Evolutionary conservation across 805 yeast genomes (phyloP), one percentile per base, ranked within the genome.

Genomic region (Saccharomycopsis selenospora): DNA sequence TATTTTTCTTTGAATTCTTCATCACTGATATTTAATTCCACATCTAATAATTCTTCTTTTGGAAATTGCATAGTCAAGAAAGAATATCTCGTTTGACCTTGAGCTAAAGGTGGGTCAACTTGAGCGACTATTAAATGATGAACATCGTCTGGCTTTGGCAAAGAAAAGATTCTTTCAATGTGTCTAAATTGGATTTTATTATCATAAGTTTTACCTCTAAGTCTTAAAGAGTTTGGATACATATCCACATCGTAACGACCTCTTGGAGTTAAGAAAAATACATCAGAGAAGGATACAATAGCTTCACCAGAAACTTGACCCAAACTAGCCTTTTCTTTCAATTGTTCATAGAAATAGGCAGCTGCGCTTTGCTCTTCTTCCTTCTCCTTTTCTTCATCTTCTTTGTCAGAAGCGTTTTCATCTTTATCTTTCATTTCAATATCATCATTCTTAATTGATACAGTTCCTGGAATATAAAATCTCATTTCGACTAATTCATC

Each of bases 241-340:
- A 93, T 83, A 66, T 91, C 97, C 58, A 93, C 85, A 65, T 93
- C 98, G 65, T 90, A 93, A 66, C 99, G 91, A 56, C 99, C 99
- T 75, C 99, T 82, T 59, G 99, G 99, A 1, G 98, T 93, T 51
- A 93, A 78, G 73, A 93, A 88, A 62, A 91, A 73, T 3, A 90
- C 80, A 59, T 91, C 98, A 45, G 85, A 78, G 68, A 91, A 90
- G 4, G 97, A 85, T 3, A 88, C 96, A 63, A 93, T 84, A 6
- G 96, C 93, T 56, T 90, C 95, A 36, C 98, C 98, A 0, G 95
- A 82, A 44, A 82, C 91, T 65, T 83, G 91, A 14, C 98, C 97
- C 61, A 93, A 85, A 59, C 86, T 91, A 18, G 99, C 99, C 61
- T 80, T 82, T 54, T 90, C 96, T 64, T 85, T 89, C 62, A 93